Percentiles rank a stretch among this genome's conserved stretches.
Evolutionary conservation across 768 basidiomycete species (phyloP).

Genomic region (Lentinula raphanica): DNA sequence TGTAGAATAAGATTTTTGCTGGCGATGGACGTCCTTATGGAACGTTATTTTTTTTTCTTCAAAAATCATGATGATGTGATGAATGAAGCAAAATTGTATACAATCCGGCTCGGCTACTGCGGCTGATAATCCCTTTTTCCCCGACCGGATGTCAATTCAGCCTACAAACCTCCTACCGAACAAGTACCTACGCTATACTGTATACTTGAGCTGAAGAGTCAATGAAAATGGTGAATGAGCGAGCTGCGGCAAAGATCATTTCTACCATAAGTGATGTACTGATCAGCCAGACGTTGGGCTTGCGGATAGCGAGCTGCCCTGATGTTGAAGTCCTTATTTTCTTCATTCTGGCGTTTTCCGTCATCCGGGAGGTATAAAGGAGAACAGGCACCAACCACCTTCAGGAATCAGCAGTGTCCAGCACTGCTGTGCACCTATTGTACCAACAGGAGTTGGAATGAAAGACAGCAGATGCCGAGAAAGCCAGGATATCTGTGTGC

Average conservation of each 20-base stretch:
- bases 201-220: too few relatives aligned
- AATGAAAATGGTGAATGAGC: too few relatives aligned
- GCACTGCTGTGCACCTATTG: not conserved
- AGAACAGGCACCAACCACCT: not conserved
- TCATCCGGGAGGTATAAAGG: not conserved
- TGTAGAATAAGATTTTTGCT: not conserved
- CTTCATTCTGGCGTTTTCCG: not conserved
- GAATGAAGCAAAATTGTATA: not conserved
- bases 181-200: too few relatives aligned
- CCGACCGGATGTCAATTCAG: not conserved
- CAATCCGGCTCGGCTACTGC: not conserved
- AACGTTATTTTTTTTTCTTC: not conserved
- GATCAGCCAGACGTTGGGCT: too few relatives aligned
- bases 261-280: too few relatives aligned
- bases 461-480: not conserved
- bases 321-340: not conserved
- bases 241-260: not conserved
- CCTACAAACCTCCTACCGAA: not conserved
- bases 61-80: not conserved
- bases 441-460: not conserved
- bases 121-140: not conserved
- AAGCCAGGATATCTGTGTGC: not conserved
- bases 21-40: not conserved
- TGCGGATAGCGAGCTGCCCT: not conserved
- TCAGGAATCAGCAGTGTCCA: too few relatives aligned